Base-by-base conservation (phyloP, 2,329 filamentous ascomycete species). In the Trichoderma sp. region DNA sequence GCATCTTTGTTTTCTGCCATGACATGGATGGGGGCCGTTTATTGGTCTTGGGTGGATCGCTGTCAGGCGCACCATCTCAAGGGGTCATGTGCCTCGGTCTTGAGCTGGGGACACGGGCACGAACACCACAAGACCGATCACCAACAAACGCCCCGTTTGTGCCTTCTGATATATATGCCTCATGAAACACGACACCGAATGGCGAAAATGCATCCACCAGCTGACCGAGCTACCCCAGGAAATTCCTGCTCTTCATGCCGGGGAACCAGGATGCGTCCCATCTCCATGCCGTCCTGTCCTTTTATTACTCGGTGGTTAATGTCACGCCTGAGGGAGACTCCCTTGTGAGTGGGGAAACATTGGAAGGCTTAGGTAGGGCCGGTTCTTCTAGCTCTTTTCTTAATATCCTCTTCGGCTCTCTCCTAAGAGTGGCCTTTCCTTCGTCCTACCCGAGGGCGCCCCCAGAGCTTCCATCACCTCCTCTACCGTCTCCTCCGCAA, bases 311-410 rank as follows among this genome's bases (percentile, higher is more conserved):
- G 59, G 92, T 95, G 74, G 90, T 96, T 77, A 94, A 92, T 80
- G 85, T 99, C 78, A 97, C 93, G 76, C 86, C 93, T 70, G 96
- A 99, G 85, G 96, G 96, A 79, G 96, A 98, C 83, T 96, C 96
- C 74, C 86, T 92, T 76, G 90, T 98, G 76, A 93, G 90, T 83
- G 94, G 97, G 83, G 93, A 97, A 79, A 91, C 90, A 78, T 87
- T 97, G 77, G 89, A 97, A 86, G 92, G 94, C 83, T 85, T 97
- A 94, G 95, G 95, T 97, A 97, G 86, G 88, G 86, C 85, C 79
- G 83, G 82, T 81, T 89, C 70, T 71, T 77, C 77, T 73, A 76
- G 77, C 75, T 79, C 76, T 72, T 86, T 94, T 87, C 83, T 90
- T 80, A 85, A 88, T 80, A 85, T 87, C 82, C 84, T 94, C 76